Conservation (phyloP, 345 rosid genomes). For the Adansonia digitata region DNA sequence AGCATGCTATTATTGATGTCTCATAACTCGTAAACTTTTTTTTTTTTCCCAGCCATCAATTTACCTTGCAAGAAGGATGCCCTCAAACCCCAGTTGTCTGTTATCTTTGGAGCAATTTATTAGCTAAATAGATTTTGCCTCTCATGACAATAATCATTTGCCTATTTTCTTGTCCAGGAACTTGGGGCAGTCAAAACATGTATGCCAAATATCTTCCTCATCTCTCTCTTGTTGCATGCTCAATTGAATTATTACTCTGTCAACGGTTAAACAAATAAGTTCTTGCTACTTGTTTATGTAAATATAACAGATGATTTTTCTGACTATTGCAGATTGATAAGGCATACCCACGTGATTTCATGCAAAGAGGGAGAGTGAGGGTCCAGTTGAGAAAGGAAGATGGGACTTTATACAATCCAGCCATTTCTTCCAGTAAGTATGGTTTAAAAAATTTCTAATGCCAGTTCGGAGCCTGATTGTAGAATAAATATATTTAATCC, state of each 20-base stretch:
- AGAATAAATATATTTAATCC: background rate
- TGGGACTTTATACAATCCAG: conserved; percentile 70
- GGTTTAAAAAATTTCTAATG: background rate
- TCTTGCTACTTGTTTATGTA: background rate
- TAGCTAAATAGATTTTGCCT: background rate
- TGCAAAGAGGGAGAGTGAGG: conserved; percentile 94
- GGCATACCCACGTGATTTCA: conserved; percentile 89
- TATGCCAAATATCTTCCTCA: background rate
- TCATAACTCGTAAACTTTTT: background rate
- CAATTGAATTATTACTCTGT: background rate
- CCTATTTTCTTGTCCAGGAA: background rate
- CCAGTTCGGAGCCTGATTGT: background rate
- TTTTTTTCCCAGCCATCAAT: too few species aligned
- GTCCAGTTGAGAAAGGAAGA: conserved; percentile 76
- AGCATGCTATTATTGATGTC: background rate
- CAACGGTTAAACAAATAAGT: background rate
- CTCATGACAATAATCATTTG: background rate
- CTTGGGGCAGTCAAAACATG: background rate
- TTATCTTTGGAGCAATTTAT: background rate
- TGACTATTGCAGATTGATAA: conserved; percentile 54
- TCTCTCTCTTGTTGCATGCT: background rate
- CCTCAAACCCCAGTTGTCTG: background rate
- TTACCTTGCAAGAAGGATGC: background rate
- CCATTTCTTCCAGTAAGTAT: conserved; percentile 70
- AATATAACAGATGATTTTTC: background rate